These are phyloP conservation scores for Saturnispora dispora DNA, from an alignment of 805 yeast species.

Conservation along the genomic window DNA sequence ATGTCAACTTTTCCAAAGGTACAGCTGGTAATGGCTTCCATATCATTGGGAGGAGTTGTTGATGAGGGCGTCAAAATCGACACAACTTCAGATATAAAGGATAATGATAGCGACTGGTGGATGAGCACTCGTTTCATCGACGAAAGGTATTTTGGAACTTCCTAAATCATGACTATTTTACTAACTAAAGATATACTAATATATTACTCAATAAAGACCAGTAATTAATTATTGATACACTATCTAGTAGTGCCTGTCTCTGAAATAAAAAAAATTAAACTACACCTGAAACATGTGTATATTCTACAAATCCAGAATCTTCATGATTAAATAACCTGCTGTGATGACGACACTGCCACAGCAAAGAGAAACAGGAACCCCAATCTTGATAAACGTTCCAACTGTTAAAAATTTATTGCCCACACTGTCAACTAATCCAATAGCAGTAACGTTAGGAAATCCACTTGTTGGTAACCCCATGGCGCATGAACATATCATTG, in stretches of 20 bases:
- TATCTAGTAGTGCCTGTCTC: not conserved
- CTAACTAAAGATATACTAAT: not conserved
- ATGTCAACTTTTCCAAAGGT: slow-evolving; percentile 65
- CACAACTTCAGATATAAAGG: not conserved
- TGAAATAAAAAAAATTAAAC: not conserved
- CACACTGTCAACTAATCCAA: slow-evolving; percentile 85
- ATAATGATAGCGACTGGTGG: slow-evolving; percentile 38
- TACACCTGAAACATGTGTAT: not conserved
- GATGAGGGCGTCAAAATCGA: slow-evolving; percentile 24
- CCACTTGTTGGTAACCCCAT: slow-evolving; percentile 98
- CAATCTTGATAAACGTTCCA: slow-evolving; percentile 76
- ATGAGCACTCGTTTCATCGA: slow-evolving; percentile 66
- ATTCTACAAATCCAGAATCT: slow-evolving; percentile 38
- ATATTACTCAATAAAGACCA: not conserved
- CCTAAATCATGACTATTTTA: slow-evolving; percentile 6
- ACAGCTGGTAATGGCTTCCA: slow-evolving; percentile 57
- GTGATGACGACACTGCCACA: slow-evolving; percentile 67
- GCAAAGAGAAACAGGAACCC: slow-evolving; percentile 78
- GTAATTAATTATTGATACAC: not conserved
- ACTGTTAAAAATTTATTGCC: slow-evolving; percentile 88
- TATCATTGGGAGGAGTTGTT: slow-evolving; percentile 21
- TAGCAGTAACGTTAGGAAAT: slow-evolving; percentile 95
- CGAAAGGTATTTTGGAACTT: slow-evolving; percentile 67
- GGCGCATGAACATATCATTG: slow-evolving; percentile 78
- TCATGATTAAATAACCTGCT: slow-evolving; percentile 72